These are phyloP conservation scores for Dryadomyces sulphureus DNA, from an alignment of 2,329 filamentous ascomycete species.

Conservation along the genomic window DNA sequence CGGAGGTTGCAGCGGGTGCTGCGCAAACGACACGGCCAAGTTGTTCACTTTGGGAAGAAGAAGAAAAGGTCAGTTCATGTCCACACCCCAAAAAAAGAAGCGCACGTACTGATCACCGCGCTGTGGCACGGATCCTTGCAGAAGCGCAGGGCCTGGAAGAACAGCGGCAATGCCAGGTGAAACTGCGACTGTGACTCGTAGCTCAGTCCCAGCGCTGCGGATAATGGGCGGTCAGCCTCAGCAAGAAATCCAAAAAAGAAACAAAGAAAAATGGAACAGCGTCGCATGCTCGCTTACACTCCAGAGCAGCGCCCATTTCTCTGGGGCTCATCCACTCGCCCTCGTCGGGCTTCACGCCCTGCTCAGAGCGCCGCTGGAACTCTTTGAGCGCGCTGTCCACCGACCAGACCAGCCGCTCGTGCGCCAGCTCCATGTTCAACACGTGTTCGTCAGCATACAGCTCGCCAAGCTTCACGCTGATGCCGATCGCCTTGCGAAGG, in stretches of 20 bases:
- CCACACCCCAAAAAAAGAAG: too few relatives aligned
- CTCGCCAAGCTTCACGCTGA: constrained; percentile 72
- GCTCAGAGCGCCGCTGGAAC: constrained; percentile 47
- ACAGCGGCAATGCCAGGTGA: constrained; percentile 72
- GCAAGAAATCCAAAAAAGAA: constrained; percentile 14
- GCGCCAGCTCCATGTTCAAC: constrained; percentile 56
- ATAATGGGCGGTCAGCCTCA: neutral
- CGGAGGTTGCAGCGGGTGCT: constrained; percentile 35
- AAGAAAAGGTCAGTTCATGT: neutral
- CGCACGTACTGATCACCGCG: constrained; percentile 58
- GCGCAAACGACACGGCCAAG: constrained; percentile 57
- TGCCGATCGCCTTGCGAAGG: constrained; percentile 57
- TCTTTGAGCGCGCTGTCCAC: constrained; percentile 70
- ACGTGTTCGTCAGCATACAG: constrained; percentile 68
- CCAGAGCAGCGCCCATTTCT: constrained; percentile 59
- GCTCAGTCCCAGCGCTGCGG: constrained; percentile 52
- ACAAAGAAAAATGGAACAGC: neutral
- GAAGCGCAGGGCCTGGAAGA: constrained; percentile 67
- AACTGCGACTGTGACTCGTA: constrained; percentile 63
- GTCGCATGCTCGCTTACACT: constrained; percentile 30
- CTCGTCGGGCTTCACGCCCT: constrained; percentile 56
- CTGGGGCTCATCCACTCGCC: constrained; percentile 56
- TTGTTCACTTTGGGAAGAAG: constrained; percentile 51
- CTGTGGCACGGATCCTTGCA: constrained; percentile 58
- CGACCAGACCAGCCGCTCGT: constrained; percentile 63